phyloP scores from a whole-genome alignment of 1,139 yeast species.

The Scheffersomyces lignicola region DNA sequence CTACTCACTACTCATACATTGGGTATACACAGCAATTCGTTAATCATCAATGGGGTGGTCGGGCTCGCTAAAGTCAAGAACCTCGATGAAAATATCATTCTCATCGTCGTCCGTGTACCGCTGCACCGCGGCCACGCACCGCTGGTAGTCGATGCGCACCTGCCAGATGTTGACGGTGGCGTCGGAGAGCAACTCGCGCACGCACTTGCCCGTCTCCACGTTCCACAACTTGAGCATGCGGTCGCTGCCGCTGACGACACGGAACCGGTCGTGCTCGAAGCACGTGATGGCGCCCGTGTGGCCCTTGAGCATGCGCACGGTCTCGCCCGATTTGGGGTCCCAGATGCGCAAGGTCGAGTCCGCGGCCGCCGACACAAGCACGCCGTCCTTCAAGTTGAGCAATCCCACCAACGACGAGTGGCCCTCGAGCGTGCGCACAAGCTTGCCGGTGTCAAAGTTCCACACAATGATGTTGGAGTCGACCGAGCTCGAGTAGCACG shows the following conservation, averaged over 20 bases:
- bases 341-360: slow-evolving; percentile 89
- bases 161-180: slow-evolving; percentile 92
- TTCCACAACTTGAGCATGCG: slow-evolving; percentile 82
- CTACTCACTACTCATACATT: neutral
- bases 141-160: slow-evolving; percentile 77
- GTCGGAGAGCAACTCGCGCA: slow-evolving; percentile 73
- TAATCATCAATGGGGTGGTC: slow-evolving; percentile 11
- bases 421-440: slow-evolving; percentile 69
- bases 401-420: slow-evolving; percentile 90
- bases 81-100: slow-evolving; percentile 69
- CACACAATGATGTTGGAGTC: slow-evolving; percentile 87
- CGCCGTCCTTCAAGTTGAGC: slow-evolving; percentile 72
- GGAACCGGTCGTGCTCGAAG: slow-evolving; percentile 83
- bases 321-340: slow-evolving; percentile 81
- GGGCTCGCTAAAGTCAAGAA: slow-evolving; percentile 73
- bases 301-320: slow-evolving; percentile 71
- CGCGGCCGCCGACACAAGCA: slow-evolving; percentile 94
- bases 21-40: neutral
- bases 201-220: slow-evolving; percentile 70
- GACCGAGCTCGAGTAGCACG: slow-evolving; percentile 92
- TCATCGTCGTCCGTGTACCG: slow-evolving; percentile 46
- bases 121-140: slow-evolving; percentile 94
- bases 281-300: slow-evolving; percentile 91
- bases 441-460: slow-evolving; percentile 78
- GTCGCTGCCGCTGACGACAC: slow-evolving; percentile 88